Evolutionary conservation across 1,284 basidiomycete genomes (phyloP).

Genomic region (Pyrrhoderma lamaoense): DNA sequence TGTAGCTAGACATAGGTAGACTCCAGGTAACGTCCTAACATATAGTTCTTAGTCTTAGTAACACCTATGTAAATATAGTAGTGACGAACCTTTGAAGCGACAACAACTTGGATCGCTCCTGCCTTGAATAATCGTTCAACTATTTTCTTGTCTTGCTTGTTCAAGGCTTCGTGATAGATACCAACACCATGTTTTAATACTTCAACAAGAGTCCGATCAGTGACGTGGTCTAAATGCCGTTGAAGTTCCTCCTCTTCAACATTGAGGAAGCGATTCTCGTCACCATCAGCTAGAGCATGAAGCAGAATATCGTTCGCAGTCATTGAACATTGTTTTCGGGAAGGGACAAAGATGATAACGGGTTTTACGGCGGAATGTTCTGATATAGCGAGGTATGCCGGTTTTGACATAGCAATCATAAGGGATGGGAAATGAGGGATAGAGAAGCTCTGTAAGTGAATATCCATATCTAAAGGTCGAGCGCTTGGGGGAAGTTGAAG

Average conservation of each 20-base stretch:
- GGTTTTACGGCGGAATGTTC: constrained; percentile 86
- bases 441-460: constrained; percentile 92
- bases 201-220: constrained; percentile 74
- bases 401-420: constrained; percentile 99
- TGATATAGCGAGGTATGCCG: constrained; percentile 88
- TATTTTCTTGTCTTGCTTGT: constrained; percentile 87
- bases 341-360: constrained; percentile 90
- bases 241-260: constrained; percentile 79
- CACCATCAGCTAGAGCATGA: constrained; percentile 85
- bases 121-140: constrained; percentile 91
- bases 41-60: constrained; percentile 5
- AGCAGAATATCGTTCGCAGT: constrained; percentile 89
- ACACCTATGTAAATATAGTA: too few species aligned
- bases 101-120: constrained; percentile 90
- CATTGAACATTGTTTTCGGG: constrained; percentile 86
- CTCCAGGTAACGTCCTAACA: constrained; percentile 90
- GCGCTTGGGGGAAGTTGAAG: constrained; percentile 98
- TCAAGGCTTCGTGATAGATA: constrained; percentile 92
- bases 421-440: constrained; percentile 97
- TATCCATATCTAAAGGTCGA: constrained; percentile 93
- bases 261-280: constrained; percentile 85
- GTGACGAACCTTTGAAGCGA: constrained; percentile 94
- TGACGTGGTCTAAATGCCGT: constrained; percentile 83
- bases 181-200: constrained; percentile 88
- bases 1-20: constrained; percentile 87